Evolutionary conservation across 2,329 filamentous ascomycete species (phyloP).

Genomic region (Colletotrichum sp.): DNA sequence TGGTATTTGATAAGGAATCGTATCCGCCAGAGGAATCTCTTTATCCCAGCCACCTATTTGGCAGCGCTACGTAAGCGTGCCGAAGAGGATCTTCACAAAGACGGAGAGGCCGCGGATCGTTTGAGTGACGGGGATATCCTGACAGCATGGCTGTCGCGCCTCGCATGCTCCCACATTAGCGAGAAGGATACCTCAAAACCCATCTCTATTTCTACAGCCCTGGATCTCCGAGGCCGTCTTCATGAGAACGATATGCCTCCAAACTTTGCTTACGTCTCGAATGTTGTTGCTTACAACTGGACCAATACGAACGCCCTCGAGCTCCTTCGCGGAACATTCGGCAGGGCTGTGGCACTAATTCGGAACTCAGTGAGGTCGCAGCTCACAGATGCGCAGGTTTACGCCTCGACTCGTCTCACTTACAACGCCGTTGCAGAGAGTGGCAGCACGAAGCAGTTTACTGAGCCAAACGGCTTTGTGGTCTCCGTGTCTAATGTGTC

Average conservation of each 20-base stretch:
- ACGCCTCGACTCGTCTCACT: constrained; percentile 2
- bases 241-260: background rate
- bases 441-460: constrained; percentile 12
- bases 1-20: constrained; percentile 16
- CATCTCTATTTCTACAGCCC: constrained; percentile 4
- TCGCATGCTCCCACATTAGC: background rate
- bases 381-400: constrained; percentile 3
- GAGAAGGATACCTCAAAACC: background rate
- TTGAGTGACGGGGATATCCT: constrained; percentile 16
- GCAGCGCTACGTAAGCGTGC: background rate
- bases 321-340: background rate
- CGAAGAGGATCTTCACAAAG: background rate
- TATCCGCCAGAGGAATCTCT: constrained; percentile 17
- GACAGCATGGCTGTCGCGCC: constrained; percentile 3
- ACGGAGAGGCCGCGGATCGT: background rate
- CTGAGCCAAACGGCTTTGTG: constrained; percentile 4
- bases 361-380: background rate
- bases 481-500: constrained; percentile 5
- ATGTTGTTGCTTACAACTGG: constrained; percentile 17
- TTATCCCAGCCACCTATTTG: constrained; percentile 22
- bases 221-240: constrained; percentile 9
- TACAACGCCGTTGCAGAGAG: constrained; percentile 11
- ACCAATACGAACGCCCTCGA: background rate
- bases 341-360: background rate
- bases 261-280: background rate